phyloP scores from a whole-genome alignment of 1,284 basidiomycete genomes.

The Ceratobasidium sp. region DNA sequence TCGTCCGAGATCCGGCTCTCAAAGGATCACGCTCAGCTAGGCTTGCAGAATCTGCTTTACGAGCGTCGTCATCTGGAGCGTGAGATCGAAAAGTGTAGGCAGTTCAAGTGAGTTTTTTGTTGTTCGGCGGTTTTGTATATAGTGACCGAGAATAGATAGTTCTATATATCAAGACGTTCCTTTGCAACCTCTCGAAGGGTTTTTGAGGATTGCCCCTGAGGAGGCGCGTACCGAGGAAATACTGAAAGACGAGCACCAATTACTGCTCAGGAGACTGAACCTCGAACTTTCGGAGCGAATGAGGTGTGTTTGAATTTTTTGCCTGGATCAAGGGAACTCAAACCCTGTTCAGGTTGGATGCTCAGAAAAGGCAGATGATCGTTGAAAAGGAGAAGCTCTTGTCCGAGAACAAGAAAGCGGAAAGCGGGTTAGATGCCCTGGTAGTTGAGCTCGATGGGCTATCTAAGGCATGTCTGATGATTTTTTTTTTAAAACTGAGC shows the following conservation, averaged over 20 bases:
- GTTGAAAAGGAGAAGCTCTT: slow-evolving; percentile 73
- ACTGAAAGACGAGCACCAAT: slow-evolving; percentile 70
- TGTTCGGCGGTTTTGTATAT: not conserved
- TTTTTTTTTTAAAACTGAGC: not conserved
- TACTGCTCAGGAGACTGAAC: slow-evolving; percentile 79
- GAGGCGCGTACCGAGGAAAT: slow-evolving; percentile 67
- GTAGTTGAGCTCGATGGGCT: slow-evolving; percentile 73
- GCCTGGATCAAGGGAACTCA: slow-evolving; percentile 16
- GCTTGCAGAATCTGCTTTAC: slow-evolving; percentile 79
- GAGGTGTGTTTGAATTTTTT: slow-evolving; percentile 57
- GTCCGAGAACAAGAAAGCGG: slow-evolving; percentile 71
- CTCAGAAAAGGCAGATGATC: slow-evolving; percentile 66
- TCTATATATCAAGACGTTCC: slow-evolving; percentile 83
- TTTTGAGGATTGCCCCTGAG: slow-evolving; percentile 66
- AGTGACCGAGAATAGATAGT: slow-evolving; percentile 51
- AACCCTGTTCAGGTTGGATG: slow-evolving; percentile 63
- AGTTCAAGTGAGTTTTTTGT: slow-evolving; percentile 71
- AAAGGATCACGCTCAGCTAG: slow-evolving; percentile 82
- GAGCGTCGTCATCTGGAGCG: slow-evolving; percentile 82
- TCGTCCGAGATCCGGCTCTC: slow-evolving; percentile 76
- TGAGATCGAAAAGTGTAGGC: slow-evolving; percentile 84
- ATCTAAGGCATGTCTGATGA: slow-evolving; percentile 58
- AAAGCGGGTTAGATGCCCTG: slow-evolving; percentile 71
- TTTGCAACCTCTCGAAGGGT: slow-evolving; percentile 69
- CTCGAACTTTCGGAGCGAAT: slow-evolving; percentile 83